These are phyloP conservation scores for Dactylellina cionopaga DNA, from an alignment of 2,329 filamentous ascomycete species.

Conservation along the genomic window DNA sequence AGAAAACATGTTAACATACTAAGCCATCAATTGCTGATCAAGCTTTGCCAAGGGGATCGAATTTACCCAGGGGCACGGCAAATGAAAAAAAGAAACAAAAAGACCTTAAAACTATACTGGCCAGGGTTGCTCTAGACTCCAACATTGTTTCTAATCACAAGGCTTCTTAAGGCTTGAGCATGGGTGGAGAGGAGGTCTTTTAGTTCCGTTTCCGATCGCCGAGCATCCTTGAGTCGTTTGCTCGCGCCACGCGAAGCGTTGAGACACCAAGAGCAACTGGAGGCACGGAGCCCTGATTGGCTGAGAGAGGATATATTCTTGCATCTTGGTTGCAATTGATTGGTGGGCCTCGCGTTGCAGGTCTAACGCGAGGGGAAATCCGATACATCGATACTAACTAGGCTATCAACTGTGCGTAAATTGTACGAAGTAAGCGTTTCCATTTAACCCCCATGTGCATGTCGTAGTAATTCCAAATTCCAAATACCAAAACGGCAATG, in stretches of 20 bases:
- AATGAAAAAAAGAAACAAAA: slow-evolving; percentile 14
- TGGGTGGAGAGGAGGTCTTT: slow-evolving; percentile 7
- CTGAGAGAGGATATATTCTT: not conserved
- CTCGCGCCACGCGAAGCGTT: slow-evolving; percentile 1
- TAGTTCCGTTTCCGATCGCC: not conserved
- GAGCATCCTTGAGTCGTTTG: slow-evolving; percentile 4
- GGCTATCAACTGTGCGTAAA: not conserved
- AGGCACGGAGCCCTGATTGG: not conserved
- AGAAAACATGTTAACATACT: not conserved
- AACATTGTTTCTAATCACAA: slow-evolving; percentile 1
- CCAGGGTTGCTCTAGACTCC: not conserved
- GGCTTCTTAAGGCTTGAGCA: not conserved
- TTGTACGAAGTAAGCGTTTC: not conserved
- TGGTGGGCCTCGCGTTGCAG: not conserved
- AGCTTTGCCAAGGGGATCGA: slow-evolving; percentile 24
- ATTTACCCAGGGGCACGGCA: slow-evolving; percentile 2
- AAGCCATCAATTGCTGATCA: slow-evolving; percentile 9
- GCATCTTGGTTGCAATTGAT: not conserved
- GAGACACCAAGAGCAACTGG: not conserved
- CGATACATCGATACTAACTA: slow-evolving; percentile 2
- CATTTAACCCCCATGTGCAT: slow-evolving; percentile 17
- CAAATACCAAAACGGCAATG: slow-evolving; percentile 22
- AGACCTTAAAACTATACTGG: not conserved
- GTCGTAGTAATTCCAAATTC: slow-evolving; percentile 36
- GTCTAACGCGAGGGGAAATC: slow-evolving; percentile 4